Base-by-base conservation (phyloP, 352 stramenopile genomes). In the Pythium sp. region DNA sequence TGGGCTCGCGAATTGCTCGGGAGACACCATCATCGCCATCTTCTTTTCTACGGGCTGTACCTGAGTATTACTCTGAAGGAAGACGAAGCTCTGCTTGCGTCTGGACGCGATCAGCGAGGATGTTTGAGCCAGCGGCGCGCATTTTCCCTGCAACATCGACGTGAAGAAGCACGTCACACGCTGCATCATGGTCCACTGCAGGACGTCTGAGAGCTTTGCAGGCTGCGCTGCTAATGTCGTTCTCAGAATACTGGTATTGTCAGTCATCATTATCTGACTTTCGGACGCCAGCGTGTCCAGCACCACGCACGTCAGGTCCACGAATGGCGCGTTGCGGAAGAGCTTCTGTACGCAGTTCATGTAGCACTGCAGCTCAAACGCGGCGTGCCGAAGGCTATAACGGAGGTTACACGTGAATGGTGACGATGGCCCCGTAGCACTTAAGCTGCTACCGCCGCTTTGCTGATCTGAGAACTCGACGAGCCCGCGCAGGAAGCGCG, bases 401-500 rank as follows among this genome's bases (percentile, higher is more conserved):
- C 24, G 58, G 43, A 30, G 41, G 46, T 24, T 54, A 20, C 55
- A 24, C 0, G 4, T 6, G n/a, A n/a, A 22, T 26, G 20, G 38
- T 1, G 20, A 30, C 4, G 41, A 20, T 4, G 38, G 0, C 12
- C 38, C 11, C 18, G 18, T 1, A 51, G 43, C 43, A 22, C 20
- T 34, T 3, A 28, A 28, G 20, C 6, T n/a, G 15, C 8, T 24
- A 36, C 14, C 38, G 26, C 22, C 14, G 26, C 28, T 34, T 12
- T 55, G 5, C 14, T 66, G 43, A n/a, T 51, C 5, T 12, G 53
- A 60, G 34, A 36, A 59, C 22, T 56, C 28, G 3, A 80, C 54
- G 12, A 78, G 63, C 3, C 62, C 58, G 18, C 66, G 68, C 28
- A 78, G 36, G 62, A 80, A 80, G 24, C 65, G 61, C n/a, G 62